A percentile compares a stretch with the other conserved stretches of the same genome.
phyloP scores from a whole-genome alignment of 306 rosid species.

The Fragaria nilgerrensis region DNA sequence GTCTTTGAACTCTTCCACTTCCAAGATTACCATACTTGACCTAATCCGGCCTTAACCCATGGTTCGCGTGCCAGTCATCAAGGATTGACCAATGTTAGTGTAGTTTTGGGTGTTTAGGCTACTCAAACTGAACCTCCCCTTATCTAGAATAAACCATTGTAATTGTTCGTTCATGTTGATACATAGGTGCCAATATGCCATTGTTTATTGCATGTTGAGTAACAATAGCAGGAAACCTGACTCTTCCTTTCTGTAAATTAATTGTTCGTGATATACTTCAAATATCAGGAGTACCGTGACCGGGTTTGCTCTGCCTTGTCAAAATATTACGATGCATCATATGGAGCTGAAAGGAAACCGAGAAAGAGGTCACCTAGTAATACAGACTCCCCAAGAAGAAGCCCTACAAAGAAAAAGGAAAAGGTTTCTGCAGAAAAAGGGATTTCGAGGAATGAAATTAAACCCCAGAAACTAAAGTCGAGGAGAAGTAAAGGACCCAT shows the following conservation, averaged over 20 bases:
- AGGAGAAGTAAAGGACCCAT: conserved; percentile 57
- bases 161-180: not conserved
- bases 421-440: conserved; percentile 23
- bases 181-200: not conserved
- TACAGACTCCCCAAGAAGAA: conserved; percentile 36
- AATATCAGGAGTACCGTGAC: conserved; percentile 65
- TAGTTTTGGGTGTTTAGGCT: not conserved
- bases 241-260: not conserved
- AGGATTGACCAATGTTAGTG: not conserved
- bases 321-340: conserved; percentile 54
- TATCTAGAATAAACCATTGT: not conserved
- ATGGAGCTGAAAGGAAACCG: conserved; percentile 59
- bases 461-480: conserved; percentile 25
- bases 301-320: conserved; percentile 71
- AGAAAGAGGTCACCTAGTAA: conserved; percentile 50
- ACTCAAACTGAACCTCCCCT: conserved; percentile 4
- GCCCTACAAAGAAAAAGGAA: conserved; percentile 42
- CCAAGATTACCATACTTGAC: not conserved
- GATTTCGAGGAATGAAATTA: conserved; percentile 27
- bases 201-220: not conserved
- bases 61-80: not conserved
- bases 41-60: not conserved
- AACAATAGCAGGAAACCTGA: not conserved
- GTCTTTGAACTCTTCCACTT: not conserved
- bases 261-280: not conserved